A percentile compares a stretch with the other conserved stretches of the same genome.
phyloP scores from a whole-genome alignment of 129 eudicot species.

The Gnaphalium uliginosum region DNA sequence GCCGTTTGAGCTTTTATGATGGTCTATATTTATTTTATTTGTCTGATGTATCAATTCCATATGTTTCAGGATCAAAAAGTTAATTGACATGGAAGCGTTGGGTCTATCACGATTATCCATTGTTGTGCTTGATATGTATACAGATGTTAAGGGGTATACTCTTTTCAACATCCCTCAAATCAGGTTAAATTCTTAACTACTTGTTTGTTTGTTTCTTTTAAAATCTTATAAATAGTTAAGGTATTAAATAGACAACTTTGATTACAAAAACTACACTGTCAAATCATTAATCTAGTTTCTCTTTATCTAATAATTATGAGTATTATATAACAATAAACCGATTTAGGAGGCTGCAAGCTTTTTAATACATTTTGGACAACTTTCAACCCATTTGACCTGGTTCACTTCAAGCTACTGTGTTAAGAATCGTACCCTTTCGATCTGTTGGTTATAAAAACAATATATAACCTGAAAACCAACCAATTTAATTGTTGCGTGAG shows the following conservation, averaged over 20 bases:
- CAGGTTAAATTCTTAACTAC: conserved; percentile 52
- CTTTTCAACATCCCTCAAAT: conserved; percentile 87
- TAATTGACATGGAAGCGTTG: conserved; percentile 77
- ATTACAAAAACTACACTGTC: neutral
- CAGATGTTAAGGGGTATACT: conserved; percentile 90
- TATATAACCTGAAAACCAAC: neutral
- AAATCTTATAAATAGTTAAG: neutral
- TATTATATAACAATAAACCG: too few species aligned
- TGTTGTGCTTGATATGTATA: conserved; percentile 81
- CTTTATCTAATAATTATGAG: too few species aligned
- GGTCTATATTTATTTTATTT: conserved; percentile 4
- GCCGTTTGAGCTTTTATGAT: conserved; percentile 11
- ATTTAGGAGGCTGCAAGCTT: neutral
- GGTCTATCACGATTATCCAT: conserved; percentile 72
- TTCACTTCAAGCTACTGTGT: neutral
- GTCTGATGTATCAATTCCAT: neutral
- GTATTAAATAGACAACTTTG: neutral
- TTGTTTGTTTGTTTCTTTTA: neutral
- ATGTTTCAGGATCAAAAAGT: conserved; percentile 77
- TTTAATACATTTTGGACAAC: neutral
- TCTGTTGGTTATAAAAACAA: neutral
- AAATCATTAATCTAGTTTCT: neutral
- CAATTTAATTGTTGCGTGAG: neutral
- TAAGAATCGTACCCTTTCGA: neutral
- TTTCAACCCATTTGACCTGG: neutral